Percentiles rank a stretch among this genome's conserved stretches.
Conservation (phyloP, 306 rosid species). For the Prunus padus region DNA sequence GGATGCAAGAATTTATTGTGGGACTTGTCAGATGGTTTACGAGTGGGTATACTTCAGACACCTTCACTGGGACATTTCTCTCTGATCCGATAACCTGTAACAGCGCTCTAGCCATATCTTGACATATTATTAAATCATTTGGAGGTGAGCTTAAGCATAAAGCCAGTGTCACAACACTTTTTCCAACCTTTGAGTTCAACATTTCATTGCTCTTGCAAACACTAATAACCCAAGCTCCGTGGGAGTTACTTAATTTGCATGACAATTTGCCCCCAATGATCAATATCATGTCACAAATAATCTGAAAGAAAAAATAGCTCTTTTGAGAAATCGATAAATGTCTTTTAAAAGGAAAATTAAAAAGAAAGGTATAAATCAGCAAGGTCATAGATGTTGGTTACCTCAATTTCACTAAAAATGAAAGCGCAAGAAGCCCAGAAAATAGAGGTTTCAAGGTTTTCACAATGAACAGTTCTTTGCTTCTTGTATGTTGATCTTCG, state of each 20-base stretch:
- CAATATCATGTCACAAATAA: slow-evolving; percentile 31
- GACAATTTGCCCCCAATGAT: slow-evolving; percentile 35
- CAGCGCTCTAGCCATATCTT: slow-evolving; percentile 34
- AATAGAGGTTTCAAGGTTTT: slow-evolving; percentile 38
- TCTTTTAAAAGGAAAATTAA: neutral
- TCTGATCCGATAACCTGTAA: slow-evolving; percentile 39
- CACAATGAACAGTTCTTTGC: slow-evolving; percentile 34
- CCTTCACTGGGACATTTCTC: slow-evolving; percentile 14
- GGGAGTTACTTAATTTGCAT: slow-evolving; percentile 23
- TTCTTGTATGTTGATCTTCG: slow-evolving; percentile 28
- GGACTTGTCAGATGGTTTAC: slow-evolving; percentile 29
- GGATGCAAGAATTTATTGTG: slow-evolving; percentile 22
- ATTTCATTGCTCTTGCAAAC: slow-evolving; percentile 33
- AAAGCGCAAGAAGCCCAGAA: slow-evolving; percentile 29
- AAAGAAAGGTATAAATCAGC: neutral
- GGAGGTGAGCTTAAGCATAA: slow-evolving; percentile 35
- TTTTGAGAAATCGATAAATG: neutral
- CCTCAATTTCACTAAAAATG: slow-evolving; percentile 37
- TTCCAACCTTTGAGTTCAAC: slow-evolving; percentile 29
- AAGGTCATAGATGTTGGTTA: slow-evolving; percentile 7
- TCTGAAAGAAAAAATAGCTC: slow-evolving; percentile 17
- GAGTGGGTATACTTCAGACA: slow-evolving; percentile 32
- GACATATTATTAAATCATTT: slow-evolving; percentile 29
- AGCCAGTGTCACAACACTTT: slow-evolving; percentile 32
- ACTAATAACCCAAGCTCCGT: slow-evolving; percentile 40